Conservation (phyloP, 345 rosid genomes). For the Arabis hirsuta region DNA sequence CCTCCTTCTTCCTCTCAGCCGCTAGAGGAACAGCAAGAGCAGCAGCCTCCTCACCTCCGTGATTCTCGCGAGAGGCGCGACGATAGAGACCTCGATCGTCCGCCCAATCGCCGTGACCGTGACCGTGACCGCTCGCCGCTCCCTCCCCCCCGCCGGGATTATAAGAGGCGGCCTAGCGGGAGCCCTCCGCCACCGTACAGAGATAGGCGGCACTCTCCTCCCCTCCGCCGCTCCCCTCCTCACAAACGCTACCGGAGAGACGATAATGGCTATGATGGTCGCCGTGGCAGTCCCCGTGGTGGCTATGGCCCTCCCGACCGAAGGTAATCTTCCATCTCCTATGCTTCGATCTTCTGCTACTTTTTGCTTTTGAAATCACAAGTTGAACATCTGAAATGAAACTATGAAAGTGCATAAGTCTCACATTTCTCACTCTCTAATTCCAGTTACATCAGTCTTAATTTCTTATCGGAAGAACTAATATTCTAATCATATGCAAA, state of each 20-base stretch:
- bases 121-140: slow-evolving; percentile 86
- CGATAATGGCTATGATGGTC: slow-evolving; percentile 77
- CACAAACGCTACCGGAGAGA: slow-evolving; percentile 86
- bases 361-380: too few relatives aligned
- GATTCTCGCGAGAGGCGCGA: slow-evolving; percentile 65
- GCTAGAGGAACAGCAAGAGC: slow-evolving; percentile 53
- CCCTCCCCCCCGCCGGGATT: slow-evolving; percentile 67
- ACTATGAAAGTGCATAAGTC: too few relatives aligned
- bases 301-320: slow-evolving; percentile 82
- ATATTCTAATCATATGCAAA: too few relatives aligned
- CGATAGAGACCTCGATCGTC: slow-evolving; percentile 65
- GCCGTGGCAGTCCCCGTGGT: slow-evolving; percentile 88
- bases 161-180: slow-evolving; percentile 72
- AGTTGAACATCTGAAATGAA: too few relatives aligned
- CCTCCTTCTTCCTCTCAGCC: slow-evolving; percentile 59
- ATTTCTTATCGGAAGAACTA: too few relatives aligned
- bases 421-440: too few relatives aligned
- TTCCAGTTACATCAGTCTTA: too few relatives aligned
- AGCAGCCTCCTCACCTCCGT: slow-evolving; percentile 35
- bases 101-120: slow-evolving; percentile 62
- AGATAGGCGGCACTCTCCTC: slow-evolving; percentile 79
- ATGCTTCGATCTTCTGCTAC: too few relatives aligned
- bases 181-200: slow-evolving; percentile 81
- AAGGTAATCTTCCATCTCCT: slow-evolving; percentile 49
- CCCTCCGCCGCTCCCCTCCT: slow-evolving; percentile 79